Percentiles rank a stretch among this genome's conserved stretches.
phyloP scores from a whole-genome alignment of 345 rosid genomes.

The Euclidium syriacum region DNA sequence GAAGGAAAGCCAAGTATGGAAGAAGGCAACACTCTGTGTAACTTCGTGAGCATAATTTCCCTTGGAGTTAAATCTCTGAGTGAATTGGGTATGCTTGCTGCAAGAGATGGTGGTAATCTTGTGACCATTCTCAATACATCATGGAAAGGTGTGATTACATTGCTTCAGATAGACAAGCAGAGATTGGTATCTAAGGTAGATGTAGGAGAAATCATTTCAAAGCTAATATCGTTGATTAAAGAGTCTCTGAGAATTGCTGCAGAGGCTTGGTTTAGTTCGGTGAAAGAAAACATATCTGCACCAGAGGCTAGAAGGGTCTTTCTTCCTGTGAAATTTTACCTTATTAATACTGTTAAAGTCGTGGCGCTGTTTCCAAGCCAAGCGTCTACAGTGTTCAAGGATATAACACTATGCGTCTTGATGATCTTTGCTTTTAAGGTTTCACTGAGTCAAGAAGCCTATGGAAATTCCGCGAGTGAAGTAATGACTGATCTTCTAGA shows the following conservation, averaged over 20 bases:
- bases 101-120: constrained; percentile 76
- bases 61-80: constrained; percentile 49
- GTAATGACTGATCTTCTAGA: constrained; percentile 74
- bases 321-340: constrained; percentile 86
- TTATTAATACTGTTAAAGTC: constrained; percentile 72
- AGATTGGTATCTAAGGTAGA: constrained; percentile 36
- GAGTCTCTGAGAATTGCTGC: constrained; percentile 62
- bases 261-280: constrained; percentile 59
- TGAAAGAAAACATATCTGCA: constrained; percentile 52
- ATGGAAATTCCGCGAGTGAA: constrained; percentile 52
- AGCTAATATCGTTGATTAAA: constrained; percentile 57
- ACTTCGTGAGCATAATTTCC: constrained; percentile 41
- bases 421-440: constrained; percentile 56
- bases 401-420: constrained; percentile 47
- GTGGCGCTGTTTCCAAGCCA: constrained; percentile 62
- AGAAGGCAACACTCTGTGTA: constrained; percentile 30
- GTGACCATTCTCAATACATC: constrained; percentile 82
- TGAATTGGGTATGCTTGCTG: constrained; percentile 71
- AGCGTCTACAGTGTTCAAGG: constrained; percentile 53
- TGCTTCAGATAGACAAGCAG: constrained; percentile 72
- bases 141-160: constrained; percentile 87
- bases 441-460: constrained; percentile 44
- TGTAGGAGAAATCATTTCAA: constrained; percentile 57
- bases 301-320: constrained; percentile 79
- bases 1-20: constrained; percentile 28